A percentile compares a stretch with the other conserved stretches of the same genome.
Evolutionary conservation across 495 filamentous ascomycete genomes (phyloP).

Genomic region (Penicillium soppii): DNA sequence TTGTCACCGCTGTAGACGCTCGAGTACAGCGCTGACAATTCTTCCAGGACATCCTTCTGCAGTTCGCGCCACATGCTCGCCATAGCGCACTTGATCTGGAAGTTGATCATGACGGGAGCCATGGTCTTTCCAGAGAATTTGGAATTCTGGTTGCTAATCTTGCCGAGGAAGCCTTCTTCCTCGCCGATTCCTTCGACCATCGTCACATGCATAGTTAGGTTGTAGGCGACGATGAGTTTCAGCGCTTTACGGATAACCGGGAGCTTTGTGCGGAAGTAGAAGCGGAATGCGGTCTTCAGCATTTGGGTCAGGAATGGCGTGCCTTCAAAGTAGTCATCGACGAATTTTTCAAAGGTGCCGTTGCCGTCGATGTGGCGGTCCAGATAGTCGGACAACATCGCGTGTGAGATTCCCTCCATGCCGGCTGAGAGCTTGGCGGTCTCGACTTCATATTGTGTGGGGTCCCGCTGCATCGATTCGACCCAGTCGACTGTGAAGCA

Average conservation of each 20-base stretch:
- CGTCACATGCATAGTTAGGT: conserved; percentile 86
- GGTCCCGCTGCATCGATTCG: conserved; percentile 69
- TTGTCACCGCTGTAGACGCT: conserved; percentile 92
- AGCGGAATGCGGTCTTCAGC: conserved; percentile 89
- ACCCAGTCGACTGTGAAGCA: conserved; percentile 92
- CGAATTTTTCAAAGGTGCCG: conserved; percentile 76
- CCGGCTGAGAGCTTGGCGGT: conserved; percentile 84
- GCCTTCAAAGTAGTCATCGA: conserved; percentile 92
- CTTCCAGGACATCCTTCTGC: conserved; percentile 89
- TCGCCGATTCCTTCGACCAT: conserved; percentile 85
- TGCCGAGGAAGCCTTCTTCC: conserved; percentile 72
- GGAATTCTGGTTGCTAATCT: conserved; percentile 73
- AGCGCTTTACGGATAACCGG: conserved; percentile 88
- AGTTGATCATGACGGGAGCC: conserved; percentile 96
- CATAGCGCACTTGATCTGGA: conserved; percentile 93
- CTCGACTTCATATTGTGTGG: conserved; percentile 75
- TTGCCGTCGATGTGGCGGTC: conserved; percentile 87
- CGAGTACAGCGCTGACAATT: conserved; percentile 84
- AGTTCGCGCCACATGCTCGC: conserved; percentile 95
- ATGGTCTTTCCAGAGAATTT: conserved; percentile 84
- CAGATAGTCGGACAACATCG: conserved; percentile 79
- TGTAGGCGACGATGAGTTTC: conserved; percentile 90
- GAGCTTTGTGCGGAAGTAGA: conserved; percentile 76
- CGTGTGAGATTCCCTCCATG: conserved; percentile 74
- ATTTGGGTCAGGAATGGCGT: conserved; percentile 91